These are phyloP conservation scores for Solanum pennellii DNA, from an alignment of 257 asterid genomes.

Conservation along the genomic window DNA sequence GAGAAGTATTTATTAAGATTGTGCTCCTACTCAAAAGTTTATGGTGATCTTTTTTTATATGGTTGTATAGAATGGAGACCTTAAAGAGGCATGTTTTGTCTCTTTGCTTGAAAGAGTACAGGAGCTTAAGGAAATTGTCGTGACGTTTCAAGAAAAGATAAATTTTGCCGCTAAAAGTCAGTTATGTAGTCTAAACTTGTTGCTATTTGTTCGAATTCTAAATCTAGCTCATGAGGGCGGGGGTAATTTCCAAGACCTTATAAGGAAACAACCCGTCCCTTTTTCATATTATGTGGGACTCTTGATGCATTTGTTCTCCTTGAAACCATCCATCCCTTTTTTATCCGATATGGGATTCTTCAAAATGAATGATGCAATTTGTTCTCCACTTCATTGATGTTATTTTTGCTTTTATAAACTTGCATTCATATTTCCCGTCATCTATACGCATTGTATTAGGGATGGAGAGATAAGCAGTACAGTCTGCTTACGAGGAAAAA, in stretches of 20 bases:
- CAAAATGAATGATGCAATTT: neutral
- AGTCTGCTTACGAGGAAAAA: neutral
- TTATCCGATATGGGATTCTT: neutral
- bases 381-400: neutral
- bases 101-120: slow-evolving; percentile 55
- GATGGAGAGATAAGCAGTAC: neutral
- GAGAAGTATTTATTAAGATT: too few relatives aligned
- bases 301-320: neutral
- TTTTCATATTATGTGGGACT: neutral
- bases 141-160: slow-evolving; percentile 77
- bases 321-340: neutral
- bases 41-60: too few relatives aligned
- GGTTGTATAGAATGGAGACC: too few relatives aligned
- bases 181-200: slow-evolving; percentile 18
- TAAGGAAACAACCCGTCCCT: neutral
- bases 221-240: too few relatives aligned
- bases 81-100: slow-evolving; percentile 9
- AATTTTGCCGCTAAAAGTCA: slow-evolving; percentile 66
- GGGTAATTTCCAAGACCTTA: neutral
- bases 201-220: neutral
- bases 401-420: neutral
- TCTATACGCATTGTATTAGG: neutral
- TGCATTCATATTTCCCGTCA: neutral
- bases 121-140: slow-evolving; percentile 78
- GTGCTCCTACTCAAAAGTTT: too few relatives aligned